Conservation (phyloP, 345 rosid species). For the Hevea brasiliensis region DNA sequence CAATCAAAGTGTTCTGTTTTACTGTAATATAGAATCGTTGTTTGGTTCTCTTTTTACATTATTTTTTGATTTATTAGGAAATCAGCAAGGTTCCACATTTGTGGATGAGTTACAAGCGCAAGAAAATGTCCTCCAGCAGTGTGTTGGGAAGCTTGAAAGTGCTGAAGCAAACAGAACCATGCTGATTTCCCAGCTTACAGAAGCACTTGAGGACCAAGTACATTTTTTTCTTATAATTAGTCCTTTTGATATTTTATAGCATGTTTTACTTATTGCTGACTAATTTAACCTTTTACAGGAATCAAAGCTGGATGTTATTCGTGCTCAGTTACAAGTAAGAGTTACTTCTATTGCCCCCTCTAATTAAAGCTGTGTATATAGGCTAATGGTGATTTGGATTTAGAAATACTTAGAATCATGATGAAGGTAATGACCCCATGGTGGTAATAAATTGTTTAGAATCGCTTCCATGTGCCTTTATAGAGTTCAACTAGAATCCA, state of each 20-base stretch:
- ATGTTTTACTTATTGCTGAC: not conserved
- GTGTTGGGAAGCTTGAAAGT: constrained; percentile 53
- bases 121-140: constrained; percentile 50
- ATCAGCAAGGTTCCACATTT: constrained; percentile 44
- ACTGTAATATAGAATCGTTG: not conserved
- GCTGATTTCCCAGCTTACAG: constrained; percentile 62
- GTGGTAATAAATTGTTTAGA: not conserved
- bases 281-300: constrained; percentile 45
- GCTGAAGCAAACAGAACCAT: constrained; percentile 49
- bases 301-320: constrained; percentile 51
- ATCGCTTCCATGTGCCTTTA: not conserved
- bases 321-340: constrained; percentile 56
- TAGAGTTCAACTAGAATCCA: not conserved
- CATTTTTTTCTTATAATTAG: not conserved
- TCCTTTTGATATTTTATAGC: not conserved
- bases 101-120: constrained; percentile 52
- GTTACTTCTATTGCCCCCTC: constrained; percentile 11
- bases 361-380: not conserved
- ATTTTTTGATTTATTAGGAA: constrained; percentile 34
- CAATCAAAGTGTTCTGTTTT: too few relatives aligned
- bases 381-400: constrained; percentile 1
- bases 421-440: not conserved
- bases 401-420: constrained; percentile 5
- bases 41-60: not conserved
- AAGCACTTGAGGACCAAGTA: constrained; percentile 71